Percentiles rank a stretch among this genome's conserved stretches.
Evolutionary conservation across 345 rosid genomes (phyloP).

Genomic region (Gossypioides kirkii): DNA sequence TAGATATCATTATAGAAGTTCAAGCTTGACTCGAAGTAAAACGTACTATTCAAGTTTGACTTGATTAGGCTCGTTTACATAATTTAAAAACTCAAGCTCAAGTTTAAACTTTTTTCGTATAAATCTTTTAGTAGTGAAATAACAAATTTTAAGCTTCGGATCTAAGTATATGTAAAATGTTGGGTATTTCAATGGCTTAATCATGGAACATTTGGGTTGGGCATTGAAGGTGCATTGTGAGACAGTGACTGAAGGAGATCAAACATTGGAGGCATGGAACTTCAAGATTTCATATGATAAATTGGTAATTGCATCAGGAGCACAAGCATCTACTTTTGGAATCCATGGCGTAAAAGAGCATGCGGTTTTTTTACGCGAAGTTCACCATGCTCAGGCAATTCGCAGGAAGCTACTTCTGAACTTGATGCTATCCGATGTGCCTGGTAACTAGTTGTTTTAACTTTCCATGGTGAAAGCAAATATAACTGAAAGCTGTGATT

Average conservation of each 20-base stretch:
- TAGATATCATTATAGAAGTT: neutral
- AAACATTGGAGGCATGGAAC: constrained; percentile 59
- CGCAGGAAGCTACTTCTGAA: constrained; percentile 81
- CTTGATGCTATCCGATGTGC: constrained; percentile 86
- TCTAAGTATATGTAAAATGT: too few species aligned
- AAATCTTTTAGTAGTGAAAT: too few species aligned
- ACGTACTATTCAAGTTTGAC: neutral
- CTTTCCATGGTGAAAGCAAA: neutral
- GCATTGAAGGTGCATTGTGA: constrained; percentile 65
- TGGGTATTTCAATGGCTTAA: neutral
- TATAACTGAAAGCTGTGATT: neutral
- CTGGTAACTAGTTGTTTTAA: constrained; percentile 37
- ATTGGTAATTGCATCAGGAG: constrained; percentile 74
- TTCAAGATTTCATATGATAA: constrained; percentile 78
- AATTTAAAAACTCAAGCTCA: too few species aligned
- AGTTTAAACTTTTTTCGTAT: too few species aligned
- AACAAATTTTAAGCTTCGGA: too few species aligned
- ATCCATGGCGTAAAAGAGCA: constrained; percentile 70
- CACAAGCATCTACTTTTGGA: constrained; percentile 89
- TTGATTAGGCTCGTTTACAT: neutral
- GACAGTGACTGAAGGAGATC: constrained; percentile 67
- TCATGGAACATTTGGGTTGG: constrained; percentile 11
- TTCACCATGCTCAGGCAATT: constrained; percentile 88
- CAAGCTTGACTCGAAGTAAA: neutral
- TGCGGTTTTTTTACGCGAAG: constrained; percentile 83